These are phyloP conservation scores for Syzygium malaccense DNA, from an alignment of 441 rosid species.

Conservation along the genomic window DNA sequence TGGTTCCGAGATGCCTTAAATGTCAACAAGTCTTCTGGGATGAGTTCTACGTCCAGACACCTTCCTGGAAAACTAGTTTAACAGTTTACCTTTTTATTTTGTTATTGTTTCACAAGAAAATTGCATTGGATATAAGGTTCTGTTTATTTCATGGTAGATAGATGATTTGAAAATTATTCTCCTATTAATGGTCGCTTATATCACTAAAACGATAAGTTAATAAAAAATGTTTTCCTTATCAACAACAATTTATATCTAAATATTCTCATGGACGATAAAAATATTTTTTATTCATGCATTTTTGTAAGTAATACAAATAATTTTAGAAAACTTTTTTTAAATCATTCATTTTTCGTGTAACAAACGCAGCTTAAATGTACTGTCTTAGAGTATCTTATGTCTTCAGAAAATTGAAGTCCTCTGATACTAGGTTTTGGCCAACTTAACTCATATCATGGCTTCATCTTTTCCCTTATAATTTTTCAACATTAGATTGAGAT, in stretches of 20 bases:
- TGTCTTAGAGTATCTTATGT: neutral
- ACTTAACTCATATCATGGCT: neutral
- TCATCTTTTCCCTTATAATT: neutral
- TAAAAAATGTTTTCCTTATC: too few species aligned
- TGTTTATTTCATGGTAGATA: too few species aligned
- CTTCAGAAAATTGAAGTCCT: neutral
- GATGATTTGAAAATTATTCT: too few species aligned
- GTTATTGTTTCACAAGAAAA: rapidly evolving
- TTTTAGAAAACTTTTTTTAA: too few species aligned
- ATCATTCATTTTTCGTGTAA: too few species aligned
- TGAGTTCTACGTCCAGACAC: neutral
- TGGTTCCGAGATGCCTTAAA: neutral
- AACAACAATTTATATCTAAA: too few species aligned
- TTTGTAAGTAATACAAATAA: too few species aligned
- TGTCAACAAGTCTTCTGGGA: neutral
- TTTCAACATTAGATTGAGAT: neutral
- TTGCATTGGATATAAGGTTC: neutral
- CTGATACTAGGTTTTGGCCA: too few species aligned
- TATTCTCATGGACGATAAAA: rapidly evolving
- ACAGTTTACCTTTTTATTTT: neutral
- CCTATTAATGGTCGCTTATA: too few species aligned
- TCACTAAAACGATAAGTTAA: too few species aligned
- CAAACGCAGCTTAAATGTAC: neutral
- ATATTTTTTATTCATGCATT: too few species aligned
- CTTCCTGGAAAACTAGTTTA: neutral